These are phyloP conservation scores for Trichodelitschia bisporula DNA, from an alignment of 495 filamentous ascomycete genomes.

Conservation along the genomic window DNA sequence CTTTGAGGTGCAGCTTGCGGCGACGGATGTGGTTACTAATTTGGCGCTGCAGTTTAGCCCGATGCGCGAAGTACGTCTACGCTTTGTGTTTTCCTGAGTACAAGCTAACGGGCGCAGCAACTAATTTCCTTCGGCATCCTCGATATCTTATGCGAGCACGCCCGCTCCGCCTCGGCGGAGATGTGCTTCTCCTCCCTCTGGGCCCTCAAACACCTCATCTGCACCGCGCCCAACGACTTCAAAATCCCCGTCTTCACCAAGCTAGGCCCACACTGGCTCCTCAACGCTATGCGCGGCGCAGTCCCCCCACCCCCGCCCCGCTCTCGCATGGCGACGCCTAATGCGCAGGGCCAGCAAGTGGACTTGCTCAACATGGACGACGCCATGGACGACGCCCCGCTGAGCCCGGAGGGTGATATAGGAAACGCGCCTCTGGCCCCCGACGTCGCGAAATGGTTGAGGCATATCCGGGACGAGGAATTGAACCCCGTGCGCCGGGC, in stretches of 20 bases:
- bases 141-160: constrained; percentile 58
- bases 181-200: constrained; percentile 65
- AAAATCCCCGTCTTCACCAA: constrained; percentile 56
- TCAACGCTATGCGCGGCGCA: constrained; percentile 14
- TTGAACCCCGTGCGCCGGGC: constrained; percentile 30
- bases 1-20: constrained; percentile 62
- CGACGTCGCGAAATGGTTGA: constrained; percentile 11
- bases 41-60: constrained; percentile 68
- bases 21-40: constrained; percentile 62
- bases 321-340: constrained; percentile 30
- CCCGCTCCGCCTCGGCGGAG: constrained; percentile 45
- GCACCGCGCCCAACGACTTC: constrained; percentile 34
- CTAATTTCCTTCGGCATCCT: constrained; percentile 56
- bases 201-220: constrained; percentile 76
- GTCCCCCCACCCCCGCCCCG: background rate
- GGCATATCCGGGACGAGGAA: constrained; percentile 28
- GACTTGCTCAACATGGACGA: constrained; percentile 31
- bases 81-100: background rate
- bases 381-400: constrained; percentile 27
- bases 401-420: constrained; percentile 16
- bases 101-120: constrained; percentile 20
- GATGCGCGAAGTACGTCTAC: constrained; percentile 47
- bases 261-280: constrained; percentile 53
- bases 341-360: constrained; percentile 39
- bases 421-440: constrained; percentile 17